phyloP scores from a whole-genome alignment of 441 rosid genomes.

The Arabidopsis hybrid region DNA sequence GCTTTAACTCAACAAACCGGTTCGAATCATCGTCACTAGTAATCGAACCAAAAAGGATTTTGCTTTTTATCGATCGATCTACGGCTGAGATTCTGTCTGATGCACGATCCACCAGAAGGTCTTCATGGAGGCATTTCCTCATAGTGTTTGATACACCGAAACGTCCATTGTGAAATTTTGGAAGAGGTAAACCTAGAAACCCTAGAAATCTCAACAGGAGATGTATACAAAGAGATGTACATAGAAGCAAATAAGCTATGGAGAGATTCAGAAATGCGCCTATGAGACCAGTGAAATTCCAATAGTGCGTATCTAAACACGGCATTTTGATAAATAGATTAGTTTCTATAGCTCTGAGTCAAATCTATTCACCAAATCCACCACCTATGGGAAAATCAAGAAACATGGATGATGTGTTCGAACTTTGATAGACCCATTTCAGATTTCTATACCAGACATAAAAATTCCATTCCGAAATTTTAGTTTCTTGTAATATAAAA shows the following conservation, averaged over 20 bases:
- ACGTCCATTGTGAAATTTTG: slow-evolving; percentile 67
- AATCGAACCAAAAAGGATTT: slow-evolving; percentile 60
- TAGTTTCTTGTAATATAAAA: background rate
- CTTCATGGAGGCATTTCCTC: slow-evolving; percentile 51
- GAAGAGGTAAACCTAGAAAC: slow-evolving; percentile 62
- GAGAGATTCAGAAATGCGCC: slow-evolving; percentile 78
- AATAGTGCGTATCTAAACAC: slow-evolving; percentile 53
- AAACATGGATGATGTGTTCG: slow-evolving; percentile 21
- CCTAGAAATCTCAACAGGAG: slow-evolving; percentile 58
- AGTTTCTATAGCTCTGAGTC: background rate
- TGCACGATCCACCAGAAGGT: slow-evolving; percentile 51
- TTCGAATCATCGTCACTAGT: slow-evolving; percentile 43
- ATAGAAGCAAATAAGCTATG: slow-evolving; percentile 63
- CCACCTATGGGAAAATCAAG: background rate
- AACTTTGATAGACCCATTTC: background rate
- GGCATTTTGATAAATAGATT: slow-evolving; percentile 45
- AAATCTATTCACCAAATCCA: slow-evolving; percentile 6
- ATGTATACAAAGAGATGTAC: slow-evolving; percentile 64
- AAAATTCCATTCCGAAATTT: background rate
- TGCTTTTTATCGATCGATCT: slow-evolving; percentile 56
- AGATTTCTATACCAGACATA: slow-evolving; percentile 4
- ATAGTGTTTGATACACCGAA: slow-evolving; percentile 47
- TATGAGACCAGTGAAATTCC: slow-evolving; percentile 65
- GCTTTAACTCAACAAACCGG: slow-evolving; percentile 29
- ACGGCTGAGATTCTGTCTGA: slow-evolving; percentile 55